Evolutionary conservation across 2,329 filamentous ascomycete species (phyloP).

Genomic region (Cercospora zeina): DNA sequence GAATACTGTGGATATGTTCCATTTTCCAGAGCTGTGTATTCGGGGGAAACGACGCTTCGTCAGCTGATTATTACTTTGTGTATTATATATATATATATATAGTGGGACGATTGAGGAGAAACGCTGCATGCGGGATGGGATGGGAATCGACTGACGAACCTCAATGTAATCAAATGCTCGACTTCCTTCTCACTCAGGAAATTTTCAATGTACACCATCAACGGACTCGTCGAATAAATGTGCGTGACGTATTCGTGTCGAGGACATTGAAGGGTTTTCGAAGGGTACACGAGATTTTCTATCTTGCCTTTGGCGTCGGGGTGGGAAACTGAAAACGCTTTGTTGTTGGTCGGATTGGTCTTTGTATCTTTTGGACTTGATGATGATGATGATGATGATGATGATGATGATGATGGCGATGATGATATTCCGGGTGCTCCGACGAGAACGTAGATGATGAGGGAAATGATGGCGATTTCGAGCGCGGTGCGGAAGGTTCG

Average conservation of each 20-base stretch:
- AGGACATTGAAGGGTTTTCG: constrained; percentile 43
- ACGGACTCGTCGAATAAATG: constrained; percentile 55
- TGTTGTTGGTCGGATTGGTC: not conserved
- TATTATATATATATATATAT: no score
- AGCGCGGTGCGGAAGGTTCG: constrained; percentile 36
- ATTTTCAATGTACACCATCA: constrained; percentile 58
- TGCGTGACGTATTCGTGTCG: constrained; percentile 47
- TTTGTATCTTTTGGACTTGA: not conserved
- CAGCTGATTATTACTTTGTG: no score
- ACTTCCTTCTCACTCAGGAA: constrained; percentile 25
- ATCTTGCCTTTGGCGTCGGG: constrained; percentile 31
- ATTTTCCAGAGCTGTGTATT: constrained; percentile 48
- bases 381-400: not conserved
- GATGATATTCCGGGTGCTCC: constrained; percentile 34
- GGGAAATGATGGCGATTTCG: constrained; percentile 38
- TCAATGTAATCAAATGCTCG: constrained; percentile 47
- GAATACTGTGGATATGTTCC: constrained; percentile 57
- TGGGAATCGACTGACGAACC: no score
- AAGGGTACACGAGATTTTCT: constrained; percentile 47
- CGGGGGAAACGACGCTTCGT: not conserved
- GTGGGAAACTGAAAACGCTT: not conserved
- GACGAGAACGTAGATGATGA: constrained; percentile 39
- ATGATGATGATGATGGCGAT: not conserved
- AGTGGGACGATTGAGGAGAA: no score
- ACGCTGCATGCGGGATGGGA: no score